A percentile compares a stretch with the other conserved stretches of the same genome.
Conservation (phyloP, 1,284 basidiomycete genomes). For the Amylostereum chailletii region DNA sequence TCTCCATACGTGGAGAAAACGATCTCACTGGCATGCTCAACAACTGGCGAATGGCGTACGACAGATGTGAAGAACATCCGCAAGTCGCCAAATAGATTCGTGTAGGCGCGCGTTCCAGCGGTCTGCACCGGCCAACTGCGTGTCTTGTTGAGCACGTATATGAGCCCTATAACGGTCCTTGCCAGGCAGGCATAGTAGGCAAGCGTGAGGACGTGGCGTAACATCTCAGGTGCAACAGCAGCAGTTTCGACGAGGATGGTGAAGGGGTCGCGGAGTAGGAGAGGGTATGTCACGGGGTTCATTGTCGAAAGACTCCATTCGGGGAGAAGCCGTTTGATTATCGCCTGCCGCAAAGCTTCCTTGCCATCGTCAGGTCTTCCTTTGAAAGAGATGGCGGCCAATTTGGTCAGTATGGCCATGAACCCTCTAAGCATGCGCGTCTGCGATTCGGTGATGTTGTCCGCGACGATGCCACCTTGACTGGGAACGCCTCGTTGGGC, state of each 20-base stretch:
- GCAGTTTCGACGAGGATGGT: conserved; percentile 83
- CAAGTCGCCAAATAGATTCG: conserved; percentile 67
- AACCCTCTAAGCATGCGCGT: conserved; percentile 71
- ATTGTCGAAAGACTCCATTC: conserved; percentile 83
- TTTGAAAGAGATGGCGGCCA: conserved; percentile 63
- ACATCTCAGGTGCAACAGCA: conserved; percentile 79
- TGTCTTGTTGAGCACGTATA: conserved; percentile 70
- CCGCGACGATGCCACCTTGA: conserved; percentile 48
- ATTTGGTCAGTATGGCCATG: conserved; percentile 57
- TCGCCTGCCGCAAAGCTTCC: conserved; percentile 70
- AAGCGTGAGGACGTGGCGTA: conserved; percentile 77
- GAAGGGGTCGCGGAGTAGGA: conserved; percentile 83
- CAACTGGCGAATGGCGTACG: conserved; percentile 69
- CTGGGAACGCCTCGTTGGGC: conserved; percentile 62
- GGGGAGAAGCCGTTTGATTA: conserved; percentile 80
- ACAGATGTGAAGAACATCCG: conserved; percentile 83
- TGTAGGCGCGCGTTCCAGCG: conserved; percentile 37
- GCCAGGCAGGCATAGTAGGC: conserved; percentile 87
- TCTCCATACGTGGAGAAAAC: conserved; percentile 74
- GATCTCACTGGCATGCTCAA: conserved; percentile 71
- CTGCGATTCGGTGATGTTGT: conserved; percentile 73
- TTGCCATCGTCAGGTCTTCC: conserved; percentile 59
- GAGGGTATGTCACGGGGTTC: conserved; percentile 66
- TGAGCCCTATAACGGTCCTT: conserved; percentile 74
- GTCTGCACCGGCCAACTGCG: conserved; percentile 38